A percentile compares a stretch with the other conserved stretches of the same genome.
Conservation (phyloP, 2,329 filamentous ascomycete genomes). For the Pyricularia sp. region DNA sequence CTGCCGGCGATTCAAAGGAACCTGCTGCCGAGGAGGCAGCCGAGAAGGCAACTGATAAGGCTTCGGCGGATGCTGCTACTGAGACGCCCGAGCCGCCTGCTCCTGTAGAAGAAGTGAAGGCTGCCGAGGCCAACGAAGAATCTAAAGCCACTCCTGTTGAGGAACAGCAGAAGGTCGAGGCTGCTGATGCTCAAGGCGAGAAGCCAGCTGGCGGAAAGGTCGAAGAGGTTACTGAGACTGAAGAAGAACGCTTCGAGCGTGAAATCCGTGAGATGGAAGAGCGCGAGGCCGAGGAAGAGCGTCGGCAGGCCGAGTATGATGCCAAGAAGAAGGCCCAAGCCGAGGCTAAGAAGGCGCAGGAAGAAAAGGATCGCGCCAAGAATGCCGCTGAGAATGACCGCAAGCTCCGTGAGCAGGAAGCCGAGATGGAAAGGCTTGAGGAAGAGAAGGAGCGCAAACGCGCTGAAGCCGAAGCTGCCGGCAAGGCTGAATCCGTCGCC, state of each 20-base stretch:
- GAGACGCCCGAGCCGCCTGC: not conserved
- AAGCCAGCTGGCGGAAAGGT: constrained; percentile 2
- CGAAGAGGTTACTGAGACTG: constrained; percentile 23
- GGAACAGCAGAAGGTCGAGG: not conserved
- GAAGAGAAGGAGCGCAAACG: constrained; percentile 57
- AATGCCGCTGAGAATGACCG: constrained; percentile 17
- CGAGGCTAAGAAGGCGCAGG: constrained; percentile 10
- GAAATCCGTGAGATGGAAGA: constrained; percentile 17
- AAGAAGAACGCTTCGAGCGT: constrained; percentile 25
- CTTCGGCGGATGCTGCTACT: not conserved
- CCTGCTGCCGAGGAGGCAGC: constrained; percentile 7
- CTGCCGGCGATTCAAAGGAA: constrained; percentile 15
- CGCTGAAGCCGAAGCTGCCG: constrained; percentile 37
- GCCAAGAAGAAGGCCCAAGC: constrained; percentile 10
- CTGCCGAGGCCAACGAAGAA: constrained; percentile 18
- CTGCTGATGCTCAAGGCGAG: not conserved
- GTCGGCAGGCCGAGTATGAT: constrained; percentile 10
- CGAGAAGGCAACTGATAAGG: not conserved
- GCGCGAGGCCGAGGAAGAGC: constrained; percentile 12
- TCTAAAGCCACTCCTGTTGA: constrained; percentile 14
- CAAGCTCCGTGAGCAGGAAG: constrained; percentile 63
- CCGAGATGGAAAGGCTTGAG: constrained; percentile 63
- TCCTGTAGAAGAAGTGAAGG: constrained; percentile 12
- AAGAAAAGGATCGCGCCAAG: constrained; percentile 9
- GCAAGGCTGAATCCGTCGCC: constrained; percentile 34